These are phyloP conservation scores for Medicago lupulina DNA, from an alignment of 306 rosid genomes.

Conservation along the genomic window DNA sequence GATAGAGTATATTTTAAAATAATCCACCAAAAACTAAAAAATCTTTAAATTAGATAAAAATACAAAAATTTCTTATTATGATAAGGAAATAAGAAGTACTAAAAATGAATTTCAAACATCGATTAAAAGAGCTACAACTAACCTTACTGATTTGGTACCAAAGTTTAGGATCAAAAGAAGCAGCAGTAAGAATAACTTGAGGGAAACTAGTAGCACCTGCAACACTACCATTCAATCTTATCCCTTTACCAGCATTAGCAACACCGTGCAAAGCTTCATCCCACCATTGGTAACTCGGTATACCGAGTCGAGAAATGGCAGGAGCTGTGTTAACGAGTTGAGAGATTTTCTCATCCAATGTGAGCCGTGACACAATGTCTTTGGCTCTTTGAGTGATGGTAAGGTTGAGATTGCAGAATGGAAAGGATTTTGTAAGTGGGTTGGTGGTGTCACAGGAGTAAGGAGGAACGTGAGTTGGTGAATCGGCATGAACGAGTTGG, in stretches of 20 bases:
- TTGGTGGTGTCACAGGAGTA: slow-evolving; percentile 67
- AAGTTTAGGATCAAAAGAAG: slow-evolving; percentile 72
- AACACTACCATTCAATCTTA: slow-evolving; percentile 48
- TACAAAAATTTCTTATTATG: too few species aligned
- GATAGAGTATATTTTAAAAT: too few species aligned
- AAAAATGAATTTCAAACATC: slow-evolving; percentile 56
- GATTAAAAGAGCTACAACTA: neutral
- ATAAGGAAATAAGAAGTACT: slow-evolving; percentile 53
- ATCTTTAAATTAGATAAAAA: slow-evolving; percentile 1
- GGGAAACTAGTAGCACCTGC: slow-evolving; percentile 80
- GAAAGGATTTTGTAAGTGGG: slow-evolving; percentile 53
- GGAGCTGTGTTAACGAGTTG: slow-evolving; percentile 89
- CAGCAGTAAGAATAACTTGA: slow-evolving; percentile 92
- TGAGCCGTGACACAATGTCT: slow-evolving; percentile 83
- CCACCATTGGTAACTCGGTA: slow-evolving; percentile 93
- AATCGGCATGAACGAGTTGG: slow-evolving; percentile 39
- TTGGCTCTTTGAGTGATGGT: slow-evolving; percentile 52
- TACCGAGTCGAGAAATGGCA: slow-evolving; percentile 83
- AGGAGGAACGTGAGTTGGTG: slow-evolving; percentile 55
- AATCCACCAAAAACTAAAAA: too few species aligned
- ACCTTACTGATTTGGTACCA: slow-evolving; percentile 89
- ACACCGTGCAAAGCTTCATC: slow-evolving; percentile 89
- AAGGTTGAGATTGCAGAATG: slow-evolving; percentile 70
- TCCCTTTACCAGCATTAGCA: slow-evolving; percentile 56
- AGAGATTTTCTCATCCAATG: slow-evolving; percentile 84